A percentile compares a stretch with the other conserved stretches of the same genome.
phyloP scores from a whole-genome alignment of 1,284 basidiomycete species.

The Hypsizygus ulmarius region DNA sequence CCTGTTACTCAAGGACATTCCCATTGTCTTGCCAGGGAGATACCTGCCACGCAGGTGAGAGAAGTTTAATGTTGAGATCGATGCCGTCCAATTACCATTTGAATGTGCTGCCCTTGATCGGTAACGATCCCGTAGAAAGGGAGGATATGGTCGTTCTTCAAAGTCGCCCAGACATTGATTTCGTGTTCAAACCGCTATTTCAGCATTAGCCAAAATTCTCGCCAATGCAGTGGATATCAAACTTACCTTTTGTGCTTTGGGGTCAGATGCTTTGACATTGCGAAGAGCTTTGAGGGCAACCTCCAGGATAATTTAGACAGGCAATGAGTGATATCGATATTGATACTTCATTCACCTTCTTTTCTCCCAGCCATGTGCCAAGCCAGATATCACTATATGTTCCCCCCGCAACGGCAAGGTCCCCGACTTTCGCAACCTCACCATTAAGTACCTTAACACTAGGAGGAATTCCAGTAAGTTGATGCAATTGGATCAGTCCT shows the following conservation, averaged over 20 bases:
- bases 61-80: not conserved
- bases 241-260: slow-evolving; percentile 37
- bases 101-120: slow-evolving; percentile 45
- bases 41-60: slow-evolving; percentile 35
- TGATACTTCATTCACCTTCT: slow-evolving; percentile 32
- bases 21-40: slow-evolving; percentile 60
- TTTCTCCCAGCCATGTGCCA: slow-evolving; percentile 48
- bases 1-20: slow-evolving; percentile 47
- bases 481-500: slow-evolving; percentile 45
- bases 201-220: not conserved
- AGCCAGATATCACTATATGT: slow-evolving; percentile 50
- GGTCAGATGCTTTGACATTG: slow-evolving; percentile 39
- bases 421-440: slow-evolving; percentile 41
- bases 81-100: slow-evolving; percentile 36
- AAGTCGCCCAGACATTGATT: slow-evolving; percentile 48
- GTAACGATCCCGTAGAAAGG: slow-evolving; percentile 54
- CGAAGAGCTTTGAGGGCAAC: slow-evolving; percentile 55
- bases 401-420: slow-evolving; percentile 44
- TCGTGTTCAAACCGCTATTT: slow-evolving; percentile 52
- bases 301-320: slow-evolving; percentile 25
- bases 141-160: slow-evolving; percentile 47
- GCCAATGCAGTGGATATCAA: not conserved
- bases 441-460: slow-evolving; percentile 47
- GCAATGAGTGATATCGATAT: not conserved
- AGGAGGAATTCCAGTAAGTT: slow-evolving; percentile 47